Percentiles rank a stretch among this genome's conserved stretches.
Conservation (phyloP, 2,329 filamentous ascomycete species). For the Claviceps sp. region DNA sequence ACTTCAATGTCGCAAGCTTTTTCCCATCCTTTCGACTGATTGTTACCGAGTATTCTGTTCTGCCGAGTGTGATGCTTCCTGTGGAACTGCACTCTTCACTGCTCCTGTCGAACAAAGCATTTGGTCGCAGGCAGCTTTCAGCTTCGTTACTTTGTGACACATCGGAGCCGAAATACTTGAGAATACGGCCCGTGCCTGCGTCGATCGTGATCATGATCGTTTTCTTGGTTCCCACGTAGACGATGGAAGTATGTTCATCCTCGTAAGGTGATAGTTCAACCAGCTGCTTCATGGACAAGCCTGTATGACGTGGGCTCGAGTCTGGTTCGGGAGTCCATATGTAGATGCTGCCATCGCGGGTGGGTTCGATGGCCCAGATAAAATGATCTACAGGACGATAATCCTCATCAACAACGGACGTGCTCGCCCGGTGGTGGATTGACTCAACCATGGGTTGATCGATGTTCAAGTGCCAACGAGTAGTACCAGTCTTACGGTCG, state of each 20-base stretch:
- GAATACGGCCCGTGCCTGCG: conserved; percentile 66
- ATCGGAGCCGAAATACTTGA: conserved; percentile 71
- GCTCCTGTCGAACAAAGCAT: conserved; percentile 51
- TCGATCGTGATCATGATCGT: conserved; percentile 83
- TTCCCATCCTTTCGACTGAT: conserved; percentile 66
- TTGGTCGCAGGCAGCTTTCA: conserved; percentile 61
- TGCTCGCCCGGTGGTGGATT: conserved; percentile 61
- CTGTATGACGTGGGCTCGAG: conserved; percentile 49
- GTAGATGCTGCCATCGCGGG: conserved; percentile 73
- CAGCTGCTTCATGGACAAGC: conserved; percentile 69
- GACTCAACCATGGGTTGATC: conserved; percentile 87
- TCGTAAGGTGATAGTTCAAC: conserved; percentile 76
- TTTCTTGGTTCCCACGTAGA: conserved; percentile 86
- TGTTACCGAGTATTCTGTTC: conserved; percentile 78
- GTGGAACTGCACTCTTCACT: conserved; percentile 65
- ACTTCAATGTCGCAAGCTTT: conserved; percentile 77
- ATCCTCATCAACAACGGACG: conserved; percentile 44
- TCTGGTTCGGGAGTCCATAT: conserved; percentile 58
- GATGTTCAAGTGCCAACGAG: conserved; percentile 74
- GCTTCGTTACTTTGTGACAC: conserved; percentile 55
- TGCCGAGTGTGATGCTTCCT: conserved; percentile 69
- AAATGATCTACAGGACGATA: conserved; percentile 65
- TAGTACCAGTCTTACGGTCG: conserved; percentile 72
- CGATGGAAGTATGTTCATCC: conserved; percentile 53
- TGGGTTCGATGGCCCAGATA: conserved; percentile 91